These are phyloP conservation scores for Zasmidium cellare DNA, from an alignment of 2,329 filamentous ascomycete genomes.

Conservation along the genomic window DNA sequence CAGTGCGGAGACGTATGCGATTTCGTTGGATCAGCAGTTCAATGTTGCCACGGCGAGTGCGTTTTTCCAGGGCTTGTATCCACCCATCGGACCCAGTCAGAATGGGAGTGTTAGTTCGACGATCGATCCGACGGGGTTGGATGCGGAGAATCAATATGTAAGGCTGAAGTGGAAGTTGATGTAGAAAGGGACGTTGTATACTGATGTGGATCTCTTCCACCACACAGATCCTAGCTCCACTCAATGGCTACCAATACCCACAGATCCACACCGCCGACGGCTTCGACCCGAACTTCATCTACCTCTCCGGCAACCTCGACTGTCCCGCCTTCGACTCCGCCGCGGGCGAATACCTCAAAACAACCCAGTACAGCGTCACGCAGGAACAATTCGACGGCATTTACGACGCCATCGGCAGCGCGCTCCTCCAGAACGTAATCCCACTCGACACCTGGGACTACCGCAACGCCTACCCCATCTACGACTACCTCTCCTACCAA, in stretches of 20 bases:
- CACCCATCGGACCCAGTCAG: slow-evolving; percentile 42
- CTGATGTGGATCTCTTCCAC: too few species aligned
- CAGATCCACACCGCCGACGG: slow-evolving; percentile 46
- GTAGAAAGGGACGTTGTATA: too few species aligned
- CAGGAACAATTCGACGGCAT: slow-evolving; percentile 43
- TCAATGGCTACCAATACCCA: slow-evolving; percentile 60
- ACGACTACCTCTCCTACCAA: slow-evolving; percentile 54
- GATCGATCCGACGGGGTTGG: slow-evolving; percentile 39
- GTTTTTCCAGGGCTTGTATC: slow-evolving; percentile 63
- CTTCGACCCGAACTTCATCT: slow-evolving; percentile 53
- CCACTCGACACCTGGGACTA: slow-evolving; percentile 46
- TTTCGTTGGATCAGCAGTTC: slow-evolving; percentile 50
- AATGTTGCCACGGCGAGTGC: slow-evolving; percentile 57
- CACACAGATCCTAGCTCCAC: slow-evolving; percentile 47
- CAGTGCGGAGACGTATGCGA: slow-evolving; percentile 49
- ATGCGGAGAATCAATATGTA: background rate
- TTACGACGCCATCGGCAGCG: slow-evolving; percentile 48
- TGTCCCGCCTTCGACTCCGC: slow-evolving; percentile 35
- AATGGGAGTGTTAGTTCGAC: slow-evolving; percentile 30
- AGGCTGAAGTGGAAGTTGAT: background rate
- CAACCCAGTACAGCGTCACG: slow-evolving; percentile 25
- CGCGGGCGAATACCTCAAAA: slow-evolving; percentile 43
- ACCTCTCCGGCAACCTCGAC: slow-evolving; percentile 44
- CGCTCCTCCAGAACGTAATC: slow-evolving; percentile 46
- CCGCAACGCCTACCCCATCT: slow-evolving; percentile 54